Evolutionary conservation across 352 stramenopile genomes (phyloP).

Genomic region (Pythium scleroteichum): DNA sequence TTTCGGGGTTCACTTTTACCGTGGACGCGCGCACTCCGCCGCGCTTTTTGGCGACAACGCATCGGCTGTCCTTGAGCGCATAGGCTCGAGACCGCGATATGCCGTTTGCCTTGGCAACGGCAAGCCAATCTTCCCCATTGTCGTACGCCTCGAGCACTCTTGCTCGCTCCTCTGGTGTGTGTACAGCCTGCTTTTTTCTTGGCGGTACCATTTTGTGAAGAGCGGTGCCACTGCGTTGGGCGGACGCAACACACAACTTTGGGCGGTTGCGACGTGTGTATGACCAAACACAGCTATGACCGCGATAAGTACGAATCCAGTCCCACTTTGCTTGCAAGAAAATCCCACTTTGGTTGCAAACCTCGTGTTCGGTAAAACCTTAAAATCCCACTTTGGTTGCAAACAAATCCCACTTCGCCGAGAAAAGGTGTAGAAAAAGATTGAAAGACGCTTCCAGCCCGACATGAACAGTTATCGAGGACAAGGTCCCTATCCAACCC

Average conservation of each 20-base stretch:
- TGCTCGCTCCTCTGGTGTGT: not conserved
- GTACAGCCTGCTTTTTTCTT: not conserved
- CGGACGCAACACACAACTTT: not conserved
- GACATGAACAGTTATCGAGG: too few species aligned
- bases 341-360: constrained; percentile 8
- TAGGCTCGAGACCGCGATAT: not conserved
- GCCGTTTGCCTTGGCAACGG: not conserved
- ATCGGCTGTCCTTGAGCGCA: not conserved
- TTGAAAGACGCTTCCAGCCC: too few species aligned
- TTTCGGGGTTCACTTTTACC: constrained; percentile 3
- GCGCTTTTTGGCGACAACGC: not conserved
- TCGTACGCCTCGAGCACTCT: not conserved
- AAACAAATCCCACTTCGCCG: not conserved
- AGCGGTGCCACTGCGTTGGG: not conserved
- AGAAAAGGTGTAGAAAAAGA: constrained; percentile 1
- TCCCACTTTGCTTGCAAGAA: constrained; percentile 5
- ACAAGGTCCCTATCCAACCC: too few species aligned
- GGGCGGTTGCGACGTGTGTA: not conserved
- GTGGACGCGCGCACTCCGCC: not conserved
- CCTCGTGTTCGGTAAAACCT: constrained; percentile 3
- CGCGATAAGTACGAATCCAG: constrained; percentile 7
- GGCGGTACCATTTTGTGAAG: not conserved
- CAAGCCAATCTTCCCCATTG: not conserved
- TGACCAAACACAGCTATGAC: not conserved
- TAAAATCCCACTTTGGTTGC: constrained; percentile 8